Evolutionary conservation across 2,329 filamentous ascomycete species (phyloP), one percentile per base, ranked within the genome.

Genomic region (Mycocentrospora acerina): DNA sequence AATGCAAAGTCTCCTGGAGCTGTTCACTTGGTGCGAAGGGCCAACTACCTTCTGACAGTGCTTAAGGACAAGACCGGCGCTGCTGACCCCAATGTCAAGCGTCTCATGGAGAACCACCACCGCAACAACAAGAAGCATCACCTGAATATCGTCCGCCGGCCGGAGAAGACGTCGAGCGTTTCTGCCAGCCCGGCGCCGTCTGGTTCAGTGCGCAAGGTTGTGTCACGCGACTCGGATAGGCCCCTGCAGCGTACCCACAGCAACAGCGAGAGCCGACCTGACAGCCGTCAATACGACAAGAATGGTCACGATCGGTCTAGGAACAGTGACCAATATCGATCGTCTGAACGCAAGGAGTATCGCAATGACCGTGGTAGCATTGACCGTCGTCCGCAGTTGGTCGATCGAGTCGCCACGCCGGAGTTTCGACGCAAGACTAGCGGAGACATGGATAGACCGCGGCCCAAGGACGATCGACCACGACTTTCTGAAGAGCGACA

Each of bases 21-120:
- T 15, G 93, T 98, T 18, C 93, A 98, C 64, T 82, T 98, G 29
- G 91, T 97, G 37, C 88, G 93, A 32, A 86, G 93, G 42, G 88
- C 91, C 8, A 93, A 97, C 60, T 98, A 98, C 62, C 79, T 98
- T 11, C 77, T 98, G 27, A 95, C 90, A n/a, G 90, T 98, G 2
- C 74, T 98, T 44, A 89, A 91, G 62, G 88, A 95, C 60, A 89
- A 94, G 67, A 85, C 83, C 2, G 71, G 71, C 18, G 82, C 82
- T 45, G 82, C 82, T 45, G 88, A 95, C 59, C 77, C 80, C 19
- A 81, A 81, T 14, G 86, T 86, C 3, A 90, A 88, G 64, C 84
- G 83, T 59, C 82, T 86, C 1, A 83, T 94, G 18, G 90, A 95
- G 57, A 95, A 95, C 51, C 90, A 96, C 57, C 90, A 95, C 66